A percentile compares a stretch with the other conserved stretches of the same genome.
phyloP scores from a whole-genome alignment of 441 rosid genomes.

The Metrosideros polymorpha region DNA sequence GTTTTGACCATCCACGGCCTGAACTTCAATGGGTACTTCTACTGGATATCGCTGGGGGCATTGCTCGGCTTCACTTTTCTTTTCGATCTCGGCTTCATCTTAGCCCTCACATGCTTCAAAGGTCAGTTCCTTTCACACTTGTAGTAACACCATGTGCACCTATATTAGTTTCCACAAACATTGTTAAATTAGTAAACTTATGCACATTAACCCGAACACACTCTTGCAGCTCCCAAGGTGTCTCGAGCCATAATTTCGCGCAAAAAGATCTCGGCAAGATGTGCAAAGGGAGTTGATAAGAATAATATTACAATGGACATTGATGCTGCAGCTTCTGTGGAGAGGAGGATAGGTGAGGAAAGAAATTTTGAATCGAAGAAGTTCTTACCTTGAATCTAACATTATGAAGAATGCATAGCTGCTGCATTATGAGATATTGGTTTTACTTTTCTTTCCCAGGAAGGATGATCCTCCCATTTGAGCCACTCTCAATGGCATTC shows the following conservation, averaged over 20 bases:
- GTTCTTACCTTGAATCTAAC: background rate
- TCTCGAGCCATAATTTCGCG: conserved; percentile 39
- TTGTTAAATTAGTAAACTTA: background rate
- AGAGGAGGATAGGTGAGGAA: background rate
- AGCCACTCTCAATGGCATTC: conserved; percentile 2
- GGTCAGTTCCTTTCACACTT: conserved; percentile 25
- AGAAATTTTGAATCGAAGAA: background rate
- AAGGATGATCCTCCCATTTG: background rate
- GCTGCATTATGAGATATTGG: background rate
- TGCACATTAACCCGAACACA: background rate
- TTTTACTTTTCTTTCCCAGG: background rate
- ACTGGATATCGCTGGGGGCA: conserved; percentile 57
- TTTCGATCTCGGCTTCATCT: conserved; percentile 35
- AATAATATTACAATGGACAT: background rate
- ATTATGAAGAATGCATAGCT: background rate
- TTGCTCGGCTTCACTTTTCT: conserved; percentile 42
- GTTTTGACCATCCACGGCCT: conserved; percentile 43
- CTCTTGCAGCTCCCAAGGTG: conserved; percentile 43
- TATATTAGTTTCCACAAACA: background rate
- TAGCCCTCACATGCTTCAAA: conserved; percentile 48
- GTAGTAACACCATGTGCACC: background rate
- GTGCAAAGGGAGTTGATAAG: background rate
- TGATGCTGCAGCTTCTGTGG: background rate
- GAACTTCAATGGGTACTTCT: conserved; percentile 32
- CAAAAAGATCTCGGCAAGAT: conserved; percentile 11